Percentiles rank a stretch among this genome's conserved stretches.
Evolutionary conservation across 495 filamentous ascomycete species (phyloP).

Genomic region (Paragyromitra xinjiangensis): DNA sequence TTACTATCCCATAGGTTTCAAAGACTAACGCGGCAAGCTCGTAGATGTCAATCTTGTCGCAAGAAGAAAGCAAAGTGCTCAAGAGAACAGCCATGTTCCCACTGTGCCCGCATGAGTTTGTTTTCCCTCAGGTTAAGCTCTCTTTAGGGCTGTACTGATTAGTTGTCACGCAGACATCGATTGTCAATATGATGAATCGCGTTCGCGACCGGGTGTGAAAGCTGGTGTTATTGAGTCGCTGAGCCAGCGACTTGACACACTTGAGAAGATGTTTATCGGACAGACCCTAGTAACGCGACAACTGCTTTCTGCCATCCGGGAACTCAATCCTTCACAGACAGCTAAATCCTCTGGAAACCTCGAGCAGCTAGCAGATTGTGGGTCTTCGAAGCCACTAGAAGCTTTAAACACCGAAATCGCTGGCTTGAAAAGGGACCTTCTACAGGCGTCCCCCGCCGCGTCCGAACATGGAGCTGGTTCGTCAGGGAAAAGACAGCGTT

Average conservation of each 20-base stretch:
- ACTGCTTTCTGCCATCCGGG: conserved; percentile 27
- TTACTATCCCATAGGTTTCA: not conserved
- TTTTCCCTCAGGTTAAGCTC: not conserved
- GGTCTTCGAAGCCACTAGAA: conserved; percentile 24
- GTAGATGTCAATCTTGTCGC: conserved; percentile 60
- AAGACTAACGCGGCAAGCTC: not conserved
- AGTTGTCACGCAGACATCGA: conserved; percentile 38
- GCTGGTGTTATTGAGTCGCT: conserved; percentile 62
- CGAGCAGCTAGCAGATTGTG: conserved; percentile 11
- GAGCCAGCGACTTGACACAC: conserved; percentile 58
- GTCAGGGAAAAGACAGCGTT: conserved; percentile 10
- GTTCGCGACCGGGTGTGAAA: conserved; percentile 59
- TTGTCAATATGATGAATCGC: conserved; percentile 60
- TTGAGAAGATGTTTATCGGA: conserved; percentile 58
- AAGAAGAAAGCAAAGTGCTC: conserved; percentile 62
- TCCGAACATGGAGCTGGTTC: not conserved
- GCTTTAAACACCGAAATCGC: conserved; percentile 21
- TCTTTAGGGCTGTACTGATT: not conserved
- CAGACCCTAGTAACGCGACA: conserved; percentile 57
- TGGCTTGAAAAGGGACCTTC: conserved; percentile 26
- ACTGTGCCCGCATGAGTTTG: conserved; percentile 58
- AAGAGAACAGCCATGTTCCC: conserved; percentile 60
- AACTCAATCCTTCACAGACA: conserved; percentile 19
- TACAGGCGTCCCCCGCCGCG: conserved; percentile 17
- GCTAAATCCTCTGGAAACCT: conserved; percentile 9